Base-by-base conservation (phyloP, 1,139 yeast species). In the Protomyces inundatus region DNA sequence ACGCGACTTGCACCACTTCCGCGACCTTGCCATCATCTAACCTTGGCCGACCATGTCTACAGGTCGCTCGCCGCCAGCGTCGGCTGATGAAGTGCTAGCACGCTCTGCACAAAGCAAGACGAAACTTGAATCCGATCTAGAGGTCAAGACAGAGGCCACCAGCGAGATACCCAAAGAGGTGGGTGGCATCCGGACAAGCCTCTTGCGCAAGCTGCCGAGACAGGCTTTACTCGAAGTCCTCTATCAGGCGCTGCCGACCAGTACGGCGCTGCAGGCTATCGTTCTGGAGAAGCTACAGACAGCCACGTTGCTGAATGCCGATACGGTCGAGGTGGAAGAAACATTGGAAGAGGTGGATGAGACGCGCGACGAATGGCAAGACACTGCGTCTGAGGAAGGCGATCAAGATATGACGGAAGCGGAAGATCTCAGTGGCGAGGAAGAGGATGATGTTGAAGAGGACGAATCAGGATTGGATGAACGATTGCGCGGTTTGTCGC, bases 351-450 rank as follows among this genome's bases (percentile, higher is more conserved):
- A 23, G 16, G 37, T 23, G 1, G 56, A 35, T 14, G 62, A 14
- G 2, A 39, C 37, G 12, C 48, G 48, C 32, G 42, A 39, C 14
- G 48, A 42, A 42, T 42, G 23, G 48, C 12, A 42, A 14, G 48
- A 42, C 16, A 30, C 32, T 5, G 48, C n/a, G 23, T n/a, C 48
- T 7, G 48, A 30, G 0, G 48, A 42, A 14, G 62, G 40, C 23
- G 56, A 58, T 42, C 39, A 36, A 10, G 62, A 58, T 12, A 55
- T 55, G 33, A 58, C 62, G 12, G 62, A 58, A 12, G 40, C 54
- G n/a, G 62, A 58, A 35, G 55, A 51, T n/a, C 53, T 58, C 7
- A 51, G 56, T 2, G 62, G 62, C 10, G 62, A 58, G 48, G 60
- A 55, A 23, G 62, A 58, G 14, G 53, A 55, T 0, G 37, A 48